Evolutionary conservation across 805 yeast genomes (phyloP).

Genomic region (Candida nonsorbophila): DNA sequence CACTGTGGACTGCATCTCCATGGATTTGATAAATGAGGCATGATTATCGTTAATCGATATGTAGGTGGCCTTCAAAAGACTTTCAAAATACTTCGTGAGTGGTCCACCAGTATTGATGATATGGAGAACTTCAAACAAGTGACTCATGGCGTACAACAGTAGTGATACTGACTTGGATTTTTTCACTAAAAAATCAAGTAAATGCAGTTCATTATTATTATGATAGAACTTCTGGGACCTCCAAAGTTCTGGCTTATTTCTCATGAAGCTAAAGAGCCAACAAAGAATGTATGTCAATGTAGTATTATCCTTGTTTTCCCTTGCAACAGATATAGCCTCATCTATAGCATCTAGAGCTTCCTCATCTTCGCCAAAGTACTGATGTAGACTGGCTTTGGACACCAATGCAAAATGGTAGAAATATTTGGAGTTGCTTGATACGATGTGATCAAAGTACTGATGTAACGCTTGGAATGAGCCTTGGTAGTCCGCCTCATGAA

Average conservation of each 20-base stretch:
- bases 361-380: conserved; percentile 57
- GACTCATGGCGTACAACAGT: conserved; percentile 54
- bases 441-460: conserved; percentile 71
- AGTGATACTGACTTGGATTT: conserved; percentile 48
- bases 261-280: conserved; percentile 69
- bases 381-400: conserved; percentile 66
- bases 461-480: conserved; percentile 46
- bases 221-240: conserved; percentile 40
- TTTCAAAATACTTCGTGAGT: conserved; percentile 44
- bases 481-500: conserved; percentile 57
- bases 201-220: conserved; percentile 52
- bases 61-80: conserved; percentile 51
- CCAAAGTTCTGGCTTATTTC: conserved; percentile 57
- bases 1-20: conserved; percentile 39
- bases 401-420: conserved; percentile 75
- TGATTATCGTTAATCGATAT: conserved; percentile 47
- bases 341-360: conserved; percentile 76
- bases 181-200: conserved; percentile 54
- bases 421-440: conserved; percentile 56
- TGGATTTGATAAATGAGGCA: conserved; percentile 38
- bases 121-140: conserved; percentile 59
- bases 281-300: conserved; percentile 69
- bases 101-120: conserved; percentile 48
- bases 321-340: conserved; percentile 82
- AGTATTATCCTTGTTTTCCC: conserved; percentile 73